These are phyloP conservation scores for Gossypium raimondii DNA, from an alignment of 345 rosid species.

Conservation along the genomic window DNA sequence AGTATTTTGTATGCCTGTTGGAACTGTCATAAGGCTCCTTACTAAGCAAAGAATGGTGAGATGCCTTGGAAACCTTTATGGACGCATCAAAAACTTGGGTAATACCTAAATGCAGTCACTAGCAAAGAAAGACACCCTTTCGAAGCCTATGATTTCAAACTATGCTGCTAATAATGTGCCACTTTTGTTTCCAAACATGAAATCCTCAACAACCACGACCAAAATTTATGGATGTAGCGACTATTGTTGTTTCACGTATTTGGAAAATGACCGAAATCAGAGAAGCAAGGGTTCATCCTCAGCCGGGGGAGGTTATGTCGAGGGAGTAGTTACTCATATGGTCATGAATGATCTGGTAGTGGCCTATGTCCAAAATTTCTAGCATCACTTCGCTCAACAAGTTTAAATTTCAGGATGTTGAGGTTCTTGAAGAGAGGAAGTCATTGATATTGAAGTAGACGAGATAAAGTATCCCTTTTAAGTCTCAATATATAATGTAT, in stretches of 20 bases:
- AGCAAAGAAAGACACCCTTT: not conserved
- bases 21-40: not conserved
- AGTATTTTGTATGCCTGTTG: not conserved
- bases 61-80: not conserved
- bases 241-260: not conserved
- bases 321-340: conserved; percentile 27
- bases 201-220: no score
- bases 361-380: conserved; percentile 27
- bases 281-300: not conserved
- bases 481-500: no score
- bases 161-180: not conserved
- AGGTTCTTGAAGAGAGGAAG: conserved; percentile 6
- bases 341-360: conserved; percentile 31
- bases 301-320: conserved; percentile 26
- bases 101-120: not conserved
- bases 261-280: not conserved
- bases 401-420: conserved; percentile 19
- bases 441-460: conserved; percentile 6
- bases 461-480: conserved; percentile 15
- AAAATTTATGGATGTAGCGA: no score
- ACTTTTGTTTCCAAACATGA: not conserved
- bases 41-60: not conserved
- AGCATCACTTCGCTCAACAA: conserved; percentile 19
- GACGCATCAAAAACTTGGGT: not conserved
- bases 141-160: not conserved